Evolutionary conservation across 768 basidiomycete species (phyloP), one percentile per base, ranked within the genome.

Genomic region (Mrakia blollopis): DNA sequence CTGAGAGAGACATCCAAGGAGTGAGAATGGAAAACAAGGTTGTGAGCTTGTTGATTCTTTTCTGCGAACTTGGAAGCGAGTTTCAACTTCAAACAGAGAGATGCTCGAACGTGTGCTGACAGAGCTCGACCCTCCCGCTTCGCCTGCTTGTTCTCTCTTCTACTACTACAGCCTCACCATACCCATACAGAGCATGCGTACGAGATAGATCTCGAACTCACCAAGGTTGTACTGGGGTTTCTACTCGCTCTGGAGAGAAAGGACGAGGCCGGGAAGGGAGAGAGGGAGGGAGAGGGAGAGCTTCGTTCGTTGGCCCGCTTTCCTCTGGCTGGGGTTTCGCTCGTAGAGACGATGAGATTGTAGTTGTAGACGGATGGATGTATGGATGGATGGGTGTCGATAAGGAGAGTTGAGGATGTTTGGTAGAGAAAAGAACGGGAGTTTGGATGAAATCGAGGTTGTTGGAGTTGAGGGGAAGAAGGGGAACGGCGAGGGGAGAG

Each of bases 171-270:
- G n/a, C 47, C 47, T 50, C 16, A 14, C 39, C 6, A 54, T 9
- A 57, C 3, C 57, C 2, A 2, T 2, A 25, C 28, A 57, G 25
- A 9, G 10, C 6, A 28, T 28, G 28, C 0, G 23, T 28, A 28
- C 10, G n/a, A n/a, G n/a, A 28, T 18, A 25, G 18, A 57, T 25
- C 0, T 0, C 25, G 57, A n/a, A 28, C 57, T 57, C 18, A 57
- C 57, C 57, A 57, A 57, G 57, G 57, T 50, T 57, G 57, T 5
- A n/a, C 6, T 0, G n/a, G 2, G 5, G 23, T 57, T 57, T 57
- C 57, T 57, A 57, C 57, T 57, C 57, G 57, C 57, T 57, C 57
- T 57, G 57, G 57, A 57, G 57, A 57, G 57, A 57, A 57, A 57
- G 57, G 57, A 57, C 11, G 57, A 13, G 57, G 28, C 57, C 57